Base-by-base conservation (phyloP, 768 basidiomycete genomes). In the Obba rivulosa region DNA sequence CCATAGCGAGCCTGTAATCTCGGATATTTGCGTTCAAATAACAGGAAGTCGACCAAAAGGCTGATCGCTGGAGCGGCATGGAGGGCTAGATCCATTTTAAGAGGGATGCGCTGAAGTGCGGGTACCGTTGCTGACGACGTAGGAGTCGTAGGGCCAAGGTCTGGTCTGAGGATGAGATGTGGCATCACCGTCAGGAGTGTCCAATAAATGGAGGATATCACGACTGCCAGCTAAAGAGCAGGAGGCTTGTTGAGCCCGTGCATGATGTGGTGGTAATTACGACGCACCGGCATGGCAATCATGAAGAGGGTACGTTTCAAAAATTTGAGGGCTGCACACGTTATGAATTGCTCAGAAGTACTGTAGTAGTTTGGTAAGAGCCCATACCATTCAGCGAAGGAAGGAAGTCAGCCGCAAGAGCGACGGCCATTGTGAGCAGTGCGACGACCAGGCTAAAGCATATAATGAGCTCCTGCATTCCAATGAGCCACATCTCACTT, bases 151-250 rank as follows among this genome's bases (percentile, higher is more conserved):
- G 31, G 9, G 22, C n/a, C 34, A 17, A 41, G 46, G 7, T 45
- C 13, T 17, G 43, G 49, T 11, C 37, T 41, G 5, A 85, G 46
- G 56, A 91, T 86, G 18, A 87, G 69, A 13, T 68, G 48, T 0
- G 89, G 88, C 39, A 72, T 66, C 50, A 76, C 57, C 1, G 78
- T 36, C 7, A 85, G 53, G 13, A 90, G 70, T 1, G 77, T 64
- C 87, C 85, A 89, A 66, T 90, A 91, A 43, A 91, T 80, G 22
- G 63, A 50, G 16, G 80, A 68, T 46, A 83, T 71, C 51, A 76
- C 70, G 41, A 76, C 63, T 16, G 66, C 68, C 28, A 75, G 23
- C 77, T 78, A 46, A 7, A 10, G 9, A 17, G 14, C 16, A 28
- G 28, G 24, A 37, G 37, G n/a, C n/a, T 42, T 10, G 8, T 3